Conservation (phyloP, 2,329 filamentous ascomycete species). For the Aspergillus brasiliensis region DNA sequence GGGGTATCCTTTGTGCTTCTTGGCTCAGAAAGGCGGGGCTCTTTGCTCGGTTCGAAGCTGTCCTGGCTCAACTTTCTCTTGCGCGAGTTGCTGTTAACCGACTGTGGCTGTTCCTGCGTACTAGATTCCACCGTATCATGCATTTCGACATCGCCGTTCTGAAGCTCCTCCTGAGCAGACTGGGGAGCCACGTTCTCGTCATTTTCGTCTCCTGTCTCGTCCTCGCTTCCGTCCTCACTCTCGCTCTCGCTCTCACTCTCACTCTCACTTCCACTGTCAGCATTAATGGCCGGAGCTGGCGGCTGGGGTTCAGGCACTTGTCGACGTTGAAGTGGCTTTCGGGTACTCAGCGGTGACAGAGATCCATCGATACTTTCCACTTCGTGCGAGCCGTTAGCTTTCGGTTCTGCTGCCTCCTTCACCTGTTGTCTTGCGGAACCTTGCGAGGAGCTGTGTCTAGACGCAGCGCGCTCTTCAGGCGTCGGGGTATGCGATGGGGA, state of each 20-base stretch:
- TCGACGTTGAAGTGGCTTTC: not conserved
- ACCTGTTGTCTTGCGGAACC: not conserved
- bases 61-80: conserved; percentile 33
- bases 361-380: not conserved
- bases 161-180: not conserved
- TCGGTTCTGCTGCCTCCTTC: not conserved
- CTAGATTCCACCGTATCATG: not conserved
- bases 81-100: conserved; percentile 12
- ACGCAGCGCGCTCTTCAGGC: not conserved
- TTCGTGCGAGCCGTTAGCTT: not conserved
- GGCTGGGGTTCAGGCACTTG: not conserved
- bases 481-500: conserved; percentile 17
- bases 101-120: not conserved
- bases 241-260: not conserved
- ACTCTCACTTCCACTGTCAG: not conserved
- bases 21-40: conserved; percentile 26
- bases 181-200: not conserved
- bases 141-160: conserved; percentile 25
- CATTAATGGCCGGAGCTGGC: not conserved
- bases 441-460: conserved; percentile 4
- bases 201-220: not conserved
- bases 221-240: not conserved
- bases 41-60: conserved; percentile 23
- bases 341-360: not conserved
- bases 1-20: conserved; percentile 5